Evolutionary conservation across 2,329 filamentous ascomycete species (phyloP), one percentile per base, ranked within the genome.

Genomic region (Phyllosticta citribraziliensis): DNA sequence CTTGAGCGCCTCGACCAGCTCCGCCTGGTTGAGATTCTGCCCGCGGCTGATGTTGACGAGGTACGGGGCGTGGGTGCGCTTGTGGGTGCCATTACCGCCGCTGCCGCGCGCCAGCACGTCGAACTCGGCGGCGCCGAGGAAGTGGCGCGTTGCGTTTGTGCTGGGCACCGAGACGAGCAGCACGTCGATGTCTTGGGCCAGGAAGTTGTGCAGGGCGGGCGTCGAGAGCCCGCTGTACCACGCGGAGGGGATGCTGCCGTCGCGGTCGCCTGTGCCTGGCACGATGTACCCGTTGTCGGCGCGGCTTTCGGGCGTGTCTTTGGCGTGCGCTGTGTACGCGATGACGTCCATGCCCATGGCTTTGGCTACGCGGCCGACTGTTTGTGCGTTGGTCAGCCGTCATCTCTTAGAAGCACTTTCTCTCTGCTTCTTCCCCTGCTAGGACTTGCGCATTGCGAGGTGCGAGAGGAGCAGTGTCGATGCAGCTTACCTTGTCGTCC

Each of bases 21-120:
- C 86, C 2, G 80, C 73, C 64, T 85, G 82, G 58, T 87, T 78
- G 14, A 89, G 72, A 52, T 88, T 81, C 35, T 76, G 75, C 0
- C 86, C 89, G 1, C 89, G 81, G 0, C 85, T 84, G 64, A 92
- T 88, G 67, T 93, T 92, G 57, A 84, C 82, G 6, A 93, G 67
- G 64, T 86, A 89, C 0, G 85, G 82, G 47, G 78, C 69, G 35
- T 73, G 70, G 2, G 72, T 55, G 1, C 30, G n/a, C 20, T 55
- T 57, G 22, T 51, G 47, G 60, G 58, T 30, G 17, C 2, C 35
- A 20, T 19, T 55, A 50, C 22, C 19, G 8, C 33, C 17, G 10
- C 72, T 72, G 53, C 67, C 68, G 20, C 73, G 73, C 10, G 79
- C 75, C n/a, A 91, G 75, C 8, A 82, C 66, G 1, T 74, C 70